A percentile compares a stretch with the other conserved stretches of the same genome.
Conservation (phyloP, 2,329 filamentous ascomycete species). For the Colletotrichum zoysiae region DNA sequence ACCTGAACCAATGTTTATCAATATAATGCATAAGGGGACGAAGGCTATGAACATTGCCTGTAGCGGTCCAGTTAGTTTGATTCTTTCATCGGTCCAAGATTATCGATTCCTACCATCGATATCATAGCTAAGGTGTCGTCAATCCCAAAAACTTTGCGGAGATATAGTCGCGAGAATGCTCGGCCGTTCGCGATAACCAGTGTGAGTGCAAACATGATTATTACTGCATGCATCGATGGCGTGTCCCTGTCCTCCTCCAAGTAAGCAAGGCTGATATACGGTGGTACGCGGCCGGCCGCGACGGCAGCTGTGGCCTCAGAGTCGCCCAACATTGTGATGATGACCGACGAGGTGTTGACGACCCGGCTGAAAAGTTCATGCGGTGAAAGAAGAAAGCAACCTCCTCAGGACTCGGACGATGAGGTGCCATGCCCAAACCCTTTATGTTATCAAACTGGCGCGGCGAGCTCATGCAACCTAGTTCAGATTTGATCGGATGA, state of each 20-base stretch:
- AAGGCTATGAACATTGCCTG: slow-evolving; percentile 54
- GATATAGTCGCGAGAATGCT: slow-evolving; percentile 51
- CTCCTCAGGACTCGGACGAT: neutral
- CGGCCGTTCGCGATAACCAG: slow-evolving; percentile 52
- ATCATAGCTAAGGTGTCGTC: slow-evolving; percentile 55
- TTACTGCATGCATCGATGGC: slow-evolving; percentile 55
- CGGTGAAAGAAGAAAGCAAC: neutral
- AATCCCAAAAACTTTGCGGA: slow-evolving; percentile 53
- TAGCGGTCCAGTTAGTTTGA: slow-evolving; percentile 39
- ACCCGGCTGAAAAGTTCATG: slow-evolving; percentile 1
- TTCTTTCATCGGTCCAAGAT: neutral
- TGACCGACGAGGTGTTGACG: slow-evolving; percentile 17
- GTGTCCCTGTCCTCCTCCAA: slow-evolving; percentile 54
- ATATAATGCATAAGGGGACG: slow-evolving; percentile 55
- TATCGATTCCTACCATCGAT: slow-evolving; percentile 50
- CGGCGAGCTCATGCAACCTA: neutral
- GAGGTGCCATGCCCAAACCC: slow-evolving; percentile 14
- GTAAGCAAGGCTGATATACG: slow-evolving; percentile 50
- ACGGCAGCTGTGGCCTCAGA: slow-evolving; percentile 48
- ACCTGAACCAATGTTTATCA: slow-evolving; percentile 63
- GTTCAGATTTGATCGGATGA: slow-evolving; percentile 38
- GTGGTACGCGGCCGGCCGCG: slow-evolving; percentile 52
- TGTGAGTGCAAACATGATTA: slow-evolving; percentile 53
- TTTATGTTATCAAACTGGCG: slow-evolving; percentile 23
- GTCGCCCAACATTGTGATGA: slow-evolving; percentile 32